Conservation (phyloP, 2,329 filamentous ascomycete species). For the Monilinia laxa region DNA sequence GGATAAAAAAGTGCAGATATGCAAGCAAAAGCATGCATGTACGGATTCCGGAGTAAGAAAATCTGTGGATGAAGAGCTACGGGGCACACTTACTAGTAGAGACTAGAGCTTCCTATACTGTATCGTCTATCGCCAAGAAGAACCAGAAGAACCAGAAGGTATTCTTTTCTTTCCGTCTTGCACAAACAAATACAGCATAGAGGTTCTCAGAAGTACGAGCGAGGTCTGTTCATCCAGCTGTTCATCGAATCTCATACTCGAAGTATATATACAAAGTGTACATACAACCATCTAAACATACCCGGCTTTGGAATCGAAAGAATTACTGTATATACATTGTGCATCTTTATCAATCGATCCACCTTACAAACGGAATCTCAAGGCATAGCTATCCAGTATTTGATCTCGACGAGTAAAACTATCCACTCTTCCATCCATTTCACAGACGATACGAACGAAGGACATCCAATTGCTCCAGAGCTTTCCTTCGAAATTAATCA, state of each 20-base stretch:
- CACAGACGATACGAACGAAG: neutral
- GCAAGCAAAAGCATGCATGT: slow-evolving; percentile 5
- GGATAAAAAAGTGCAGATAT: slow-evolving; percentile 9
- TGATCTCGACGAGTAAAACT: neutral
- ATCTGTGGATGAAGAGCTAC: slow-evolving; percentile 12
- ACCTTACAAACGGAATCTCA: neutral
- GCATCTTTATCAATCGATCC: neutral
- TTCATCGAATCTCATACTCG: neutral
- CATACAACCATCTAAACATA: neutral
- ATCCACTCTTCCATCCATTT: neutral
- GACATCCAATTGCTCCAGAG: neutral
- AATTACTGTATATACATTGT: neutral
- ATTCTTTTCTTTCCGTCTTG: slow-evolving; percentile 11
- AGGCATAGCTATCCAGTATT: neutral
- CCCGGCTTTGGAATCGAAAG: neutral
- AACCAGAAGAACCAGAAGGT: neutral
- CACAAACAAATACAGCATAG: neutral
- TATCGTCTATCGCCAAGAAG: slow-evolving; percentile 20
- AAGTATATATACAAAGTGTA: neutral
- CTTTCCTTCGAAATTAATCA: neutral
- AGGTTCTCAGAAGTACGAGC: neutral
- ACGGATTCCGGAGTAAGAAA: slow-evolving; percentile 3
- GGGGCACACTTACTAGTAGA: slow-evolving; percentile 11
- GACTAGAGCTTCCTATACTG: slow-evolving; percentile 11
- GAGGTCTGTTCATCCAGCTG: neutral